Base-by-base conservation (phyloP, 2,329 filamentous ascomycete species). In the Penicillium sp. region DNA sequence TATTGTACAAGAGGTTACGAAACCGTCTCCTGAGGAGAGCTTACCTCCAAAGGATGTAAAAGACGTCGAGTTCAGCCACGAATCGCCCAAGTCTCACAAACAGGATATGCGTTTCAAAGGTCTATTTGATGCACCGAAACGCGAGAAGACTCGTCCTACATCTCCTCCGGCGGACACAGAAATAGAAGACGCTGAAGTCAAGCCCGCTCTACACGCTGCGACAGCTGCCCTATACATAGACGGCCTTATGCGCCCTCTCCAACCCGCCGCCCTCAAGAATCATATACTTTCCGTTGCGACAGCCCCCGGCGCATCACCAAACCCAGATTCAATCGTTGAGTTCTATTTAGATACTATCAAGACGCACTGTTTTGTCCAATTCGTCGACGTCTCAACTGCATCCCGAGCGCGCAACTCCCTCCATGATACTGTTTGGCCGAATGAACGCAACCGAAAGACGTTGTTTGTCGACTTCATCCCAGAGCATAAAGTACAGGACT, bases 391-490 rank as follows among this genome's bases (percentile, higher is more conserved):
- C 9, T 82, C 88, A 3, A 89, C 90, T 3, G 95, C 95, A 4
- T 88, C 89, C 0, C 86, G 92, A 23, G 93, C 91, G 8, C 90
- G 94, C 53, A 85, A 87, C 9, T 85, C 86, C 2, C 82, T 98
- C 2, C 94, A 99, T 76, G 86, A 88, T 61, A 85, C 85, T 23
- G 85, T 93, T 41, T 98, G 93, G 92, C 94, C 94, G 0, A 87
- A 93, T 62, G 94, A 98, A 78, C 88, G 89, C 62, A 91, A 90
- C 67, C 86, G 95, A 35, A 96, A 95, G 75, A 84, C 88, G 0
- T 83, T 98, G 1, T 96, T 90, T 86, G 91, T 92, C 3, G 95
- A 99, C 75, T 98, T 95, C 74, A 84, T 98, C 21, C 94, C 94
- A 0, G 85, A 90, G 19, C 88, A 92, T 29, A 86, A 88, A 66